Evolutionary conservation across 2,329 filamentous ascomycete species (phyloP).

Genomic region (Fusarium citri): DNA sequence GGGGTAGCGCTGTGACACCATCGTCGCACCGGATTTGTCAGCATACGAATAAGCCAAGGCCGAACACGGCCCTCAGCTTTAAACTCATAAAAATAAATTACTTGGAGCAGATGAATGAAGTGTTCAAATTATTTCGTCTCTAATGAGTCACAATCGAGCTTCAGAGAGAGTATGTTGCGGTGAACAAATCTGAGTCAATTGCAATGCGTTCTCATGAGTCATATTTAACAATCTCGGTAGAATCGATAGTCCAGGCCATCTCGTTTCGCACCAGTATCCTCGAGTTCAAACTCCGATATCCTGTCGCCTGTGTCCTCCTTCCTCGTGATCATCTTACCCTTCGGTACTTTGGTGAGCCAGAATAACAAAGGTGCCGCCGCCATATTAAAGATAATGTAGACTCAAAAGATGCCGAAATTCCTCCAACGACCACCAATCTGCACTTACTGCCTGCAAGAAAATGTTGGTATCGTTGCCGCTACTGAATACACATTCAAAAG

Average conservation of each 20-base stretch:
- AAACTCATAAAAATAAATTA: not conserved
- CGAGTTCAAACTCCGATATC: not conserved
- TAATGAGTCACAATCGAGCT: not conserved
- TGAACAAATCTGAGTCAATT: not conserved
- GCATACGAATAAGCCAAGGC: not conserved
- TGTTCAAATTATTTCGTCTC: not conserved
- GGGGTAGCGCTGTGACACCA: not conserved
- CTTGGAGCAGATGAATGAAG: not conserved
- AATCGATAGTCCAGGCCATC: accelerated
- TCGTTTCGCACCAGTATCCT: not conserved
- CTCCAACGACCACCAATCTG: constrained; percentile 71
- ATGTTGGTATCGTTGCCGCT: constrained; percentile 62
- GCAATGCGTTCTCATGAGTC: not conserved
- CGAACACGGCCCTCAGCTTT: not conserved
- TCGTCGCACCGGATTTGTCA: not conserved
- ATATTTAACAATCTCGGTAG: not conserved
- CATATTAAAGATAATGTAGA: constrained; percentile 70
- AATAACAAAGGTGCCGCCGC: constrained; percentile 66
- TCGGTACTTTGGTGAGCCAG: constrained; percentile 64
- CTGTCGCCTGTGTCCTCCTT: constrained; percentile 12
- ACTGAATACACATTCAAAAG: constrained; percentile 66
- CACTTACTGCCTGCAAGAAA: constrained; percentile 61
- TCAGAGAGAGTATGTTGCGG: not conserved
- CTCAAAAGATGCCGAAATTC: constrained; percentile 74
- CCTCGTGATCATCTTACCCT: constrained; percentile 50